Percentiles rank a stretch among this genome's conserved stretches.
Conservation (phyloP, 179 eudicot species). For the Camellia oleifera region DNA sequence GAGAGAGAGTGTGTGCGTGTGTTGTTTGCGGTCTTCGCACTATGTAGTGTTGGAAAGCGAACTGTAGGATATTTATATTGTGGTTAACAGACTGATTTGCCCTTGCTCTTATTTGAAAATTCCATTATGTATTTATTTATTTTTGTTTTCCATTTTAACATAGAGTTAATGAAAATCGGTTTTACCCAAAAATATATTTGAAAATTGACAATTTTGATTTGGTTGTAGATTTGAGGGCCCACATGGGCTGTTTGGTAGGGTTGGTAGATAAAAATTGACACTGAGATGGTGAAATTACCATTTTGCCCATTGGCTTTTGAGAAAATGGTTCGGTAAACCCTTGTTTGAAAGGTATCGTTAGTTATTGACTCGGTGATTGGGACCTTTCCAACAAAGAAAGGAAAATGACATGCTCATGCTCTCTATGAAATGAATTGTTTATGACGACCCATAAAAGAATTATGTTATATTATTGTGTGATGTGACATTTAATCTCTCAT, state of each 20-base stretch:
- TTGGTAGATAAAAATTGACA: background rate
- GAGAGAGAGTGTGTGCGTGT: slow-evolving; percentile 2
- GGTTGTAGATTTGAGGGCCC: too few species aligned
- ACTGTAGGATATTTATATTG: slow-evolving; percentile 6
- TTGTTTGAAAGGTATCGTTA: background rate
- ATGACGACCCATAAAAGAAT: background rate
- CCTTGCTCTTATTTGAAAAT: background rate
- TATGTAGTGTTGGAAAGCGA: slow-evolving; percentile 16
- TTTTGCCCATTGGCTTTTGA: background rate
- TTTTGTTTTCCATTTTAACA: too few species aligned
- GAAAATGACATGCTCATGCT: background rate
- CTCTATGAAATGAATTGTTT: background rate
- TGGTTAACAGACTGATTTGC: background rate
- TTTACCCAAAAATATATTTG: too few species aligned
- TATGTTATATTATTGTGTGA: background rate
- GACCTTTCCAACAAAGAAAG: background rate
- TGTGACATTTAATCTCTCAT: background rate
- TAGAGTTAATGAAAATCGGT: too few species aligned
- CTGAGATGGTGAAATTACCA: background rate
- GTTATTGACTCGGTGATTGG: background rate
- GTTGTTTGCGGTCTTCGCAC: slow-evolving; percentile 32
- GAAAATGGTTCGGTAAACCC: background rate
- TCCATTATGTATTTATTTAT: background rate
- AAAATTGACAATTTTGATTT: too few species aligned
- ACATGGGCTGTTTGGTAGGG: too few species aligned